A percentile compares a stretch with the other conserved stretches of the same genome.
Evolutionary conservation across 331 rosid species (phyloP).

Genomic region (Quercus lobata): DNA sequence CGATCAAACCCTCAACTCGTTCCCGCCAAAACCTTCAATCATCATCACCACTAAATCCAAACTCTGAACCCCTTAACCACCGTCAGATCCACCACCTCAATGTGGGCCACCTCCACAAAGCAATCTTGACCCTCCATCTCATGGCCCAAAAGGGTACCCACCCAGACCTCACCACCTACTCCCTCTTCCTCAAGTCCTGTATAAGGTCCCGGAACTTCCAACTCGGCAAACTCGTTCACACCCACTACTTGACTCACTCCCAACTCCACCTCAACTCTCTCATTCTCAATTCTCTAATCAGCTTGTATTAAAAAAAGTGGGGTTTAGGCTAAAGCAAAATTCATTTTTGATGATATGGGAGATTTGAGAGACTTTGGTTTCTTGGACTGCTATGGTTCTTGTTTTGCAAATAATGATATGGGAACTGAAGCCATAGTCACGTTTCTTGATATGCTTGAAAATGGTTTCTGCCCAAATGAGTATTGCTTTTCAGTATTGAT

Average conservation of each 20-base stretch:
- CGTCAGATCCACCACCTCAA: background rate
- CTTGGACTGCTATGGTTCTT: constrained; percentile 42
- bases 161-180: constrained; percentile 14
- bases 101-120: constrained; percentile 20
- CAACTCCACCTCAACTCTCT: constrained; percentile 24
- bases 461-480: constrained; percentile 35
- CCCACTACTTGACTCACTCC: constrained; percentile 12
- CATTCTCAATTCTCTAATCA: constrained; percentile 45
- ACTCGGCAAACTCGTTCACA: constrained; percentile 43
- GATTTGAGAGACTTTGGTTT: constrained; percentile 30
- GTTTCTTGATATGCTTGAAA: constrained; percentile 22
- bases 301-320: constrained; percentile 42
- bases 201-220: constrained; percentile 28
- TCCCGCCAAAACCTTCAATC: background rate
- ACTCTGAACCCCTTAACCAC: background rate
- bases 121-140: constrained; percentile 28
- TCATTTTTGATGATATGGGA: constrained; percentile 24
- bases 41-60: background rate
- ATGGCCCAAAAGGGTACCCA: background rate
- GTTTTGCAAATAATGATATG: constrained; percentile 31
- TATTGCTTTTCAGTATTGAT: constrained; percentile 37
- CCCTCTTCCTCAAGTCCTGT: constrained; percentile 43
- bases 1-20: background rate
- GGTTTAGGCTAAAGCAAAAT: constrained; percentile 13
- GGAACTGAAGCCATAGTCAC: constrained; percentile 15